Evolutionary conservation across 192 early-diverging fungal genomes (phyloP).

Genomic region (Oehlia diaphana): DNA sequence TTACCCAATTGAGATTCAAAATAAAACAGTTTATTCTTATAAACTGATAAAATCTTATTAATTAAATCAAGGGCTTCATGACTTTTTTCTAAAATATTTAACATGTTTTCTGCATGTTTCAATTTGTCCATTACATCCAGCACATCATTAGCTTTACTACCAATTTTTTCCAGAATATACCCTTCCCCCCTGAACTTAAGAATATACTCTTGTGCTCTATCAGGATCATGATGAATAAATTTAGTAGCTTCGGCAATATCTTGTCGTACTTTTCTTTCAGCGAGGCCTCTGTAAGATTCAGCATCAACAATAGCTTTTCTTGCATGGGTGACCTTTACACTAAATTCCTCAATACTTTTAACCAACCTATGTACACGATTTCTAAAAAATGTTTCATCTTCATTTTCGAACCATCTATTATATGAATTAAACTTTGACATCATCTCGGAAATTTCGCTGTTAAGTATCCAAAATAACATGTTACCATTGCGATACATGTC

Average conservation of each 20-base stretch:
- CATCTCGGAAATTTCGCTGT: neutral
- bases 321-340: neutral
- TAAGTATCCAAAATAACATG: neutral
- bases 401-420: neutral
- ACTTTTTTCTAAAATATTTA: neutral
- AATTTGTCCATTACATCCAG: neutral
- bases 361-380: neutral
- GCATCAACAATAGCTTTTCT: neutral
- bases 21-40: constrained; percentile 4
- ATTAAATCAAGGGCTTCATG: neutral
- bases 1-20: neutral
- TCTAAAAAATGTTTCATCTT: constrained; percentile 1
- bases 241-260: neutral
- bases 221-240: neutral
- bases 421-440: constrained; percentile 1
- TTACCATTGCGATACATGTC: constrained; percentile 15
- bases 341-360: neutral
- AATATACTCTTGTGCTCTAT: neutral
- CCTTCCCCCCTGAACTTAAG: neutral
- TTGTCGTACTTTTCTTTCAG: neutral
- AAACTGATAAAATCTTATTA: neutral
- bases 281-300: neutral
- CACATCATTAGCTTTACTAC: neutral
- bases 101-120: neutral
- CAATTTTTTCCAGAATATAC: neutral